Percentiles rank a stretch among this genome's conserved stretches.
These are phyloP conservation scores for Hypericum perforatum DNA, from an alignment of 345 rosid genomes.

Conservation along the genomic window DNA sequence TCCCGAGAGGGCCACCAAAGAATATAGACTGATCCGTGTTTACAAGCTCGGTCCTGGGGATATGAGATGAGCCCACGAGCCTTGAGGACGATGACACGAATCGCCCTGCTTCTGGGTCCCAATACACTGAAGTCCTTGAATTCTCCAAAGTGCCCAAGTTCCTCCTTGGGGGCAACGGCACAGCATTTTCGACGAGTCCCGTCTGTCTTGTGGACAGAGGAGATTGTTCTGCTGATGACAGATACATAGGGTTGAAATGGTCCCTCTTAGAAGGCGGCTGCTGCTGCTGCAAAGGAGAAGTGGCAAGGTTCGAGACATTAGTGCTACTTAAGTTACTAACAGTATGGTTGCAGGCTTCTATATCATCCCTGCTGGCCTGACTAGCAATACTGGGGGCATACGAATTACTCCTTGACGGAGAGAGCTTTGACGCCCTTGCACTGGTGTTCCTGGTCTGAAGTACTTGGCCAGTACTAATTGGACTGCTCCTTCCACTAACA, in stretches of 20 bases:
- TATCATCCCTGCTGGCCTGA: slow-evolving; percentile 49
- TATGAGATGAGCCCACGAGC: slow-evolving; percentile 25
- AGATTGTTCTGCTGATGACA: slow-evolving; percentile 47
- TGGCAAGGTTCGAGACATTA: slow-evolving; percentile 30
- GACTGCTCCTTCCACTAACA: slow-evolving; percentile 71
- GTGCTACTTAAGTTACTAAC: slow-evolving; percentile 51
- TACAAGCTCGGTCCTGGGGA: slow-evolving; percentile 42
- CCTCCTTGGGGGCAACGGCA: slow-evolving; percentile 29
- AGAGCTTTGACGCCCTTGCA: slow-evolving; percentile 27
- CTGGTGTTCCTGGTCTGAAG: slow-evolving; percentile 21
- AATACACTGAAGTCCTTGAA: slow-evolving; percentile 47
- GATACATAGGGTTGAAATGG: slow-evolving; percentile 70
- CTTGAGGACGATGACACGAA: slow-evolving; percentile 49
- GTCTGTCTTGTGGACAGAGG: slow-evolving; percentile 36
- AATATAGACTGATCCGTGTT: slow-evolving; percentile 53
- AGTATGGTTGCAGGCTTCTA: slow-evolving; percentile 43
- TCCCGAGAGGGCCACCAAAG: slow-evolving; percentile 53
- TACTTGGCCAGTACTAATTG: slow-evolving; percentile 45
- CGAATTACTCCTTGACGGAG: slow-evolving; percentile 26
- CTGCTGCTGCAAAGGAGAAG: slow-evolving; percentile 39
- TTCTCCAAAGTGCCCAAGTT: slow-evolving; percentile 27
- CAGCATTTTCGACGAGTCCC: slow-evolving; percentile 12
- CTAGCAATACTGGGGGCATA: slow-evolving; percentile 35
- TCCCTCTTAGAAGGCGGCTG: slow-evolving; percentile 35
- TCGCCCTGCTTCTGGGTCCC: slow-evolving; percentile 90